Evolutionary conservation across 441 rosid genomes (phyloP).

Genomic region (Croton setiger): DNA sequence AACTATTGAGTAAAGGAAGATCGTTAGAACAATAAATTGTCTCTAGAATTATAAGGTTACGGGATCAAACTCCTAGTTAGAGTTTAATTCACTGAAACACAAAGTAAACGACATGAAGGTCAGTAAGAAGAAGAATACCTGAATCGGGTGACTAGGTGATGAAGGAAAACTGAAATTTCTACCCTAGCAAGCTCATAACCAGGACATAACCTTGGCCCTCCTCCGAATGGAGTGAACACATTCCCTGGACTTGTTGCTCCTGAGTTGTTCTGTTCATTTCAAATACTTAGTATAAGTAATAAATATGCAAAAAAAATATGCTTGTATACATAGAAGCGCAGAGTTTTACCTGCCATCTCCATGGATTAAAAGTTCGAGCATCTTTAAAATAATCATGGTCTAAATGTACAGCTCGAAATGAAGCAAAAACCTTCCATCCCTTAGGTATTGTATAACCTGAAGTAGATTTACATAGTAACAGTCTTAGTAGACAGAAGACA

Average conservation of each 20-base stretch:
- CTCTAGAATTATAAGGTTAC: not conserved
- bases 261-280: constrained; percentile 46
- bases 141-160: constrained; percentile 77
- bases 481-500: not conserved
- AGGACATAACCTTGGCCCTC: constrained; percentile 88
- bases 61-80: too few species aligned
- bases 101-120: not conserved
- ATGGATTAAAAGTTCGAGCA: constrained; percentile 88
- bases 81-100: too few species aligned
- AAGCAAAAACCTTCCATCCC: constrained; percentile 92
- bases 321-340: not conserved
- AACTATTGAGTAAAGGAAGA: constrained; percentile 37
- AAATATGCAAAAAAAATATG: not conserved
- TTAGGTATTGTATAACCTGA: constrained; percentile 81
- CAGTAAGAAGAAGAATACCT: constrained; percentile 38
- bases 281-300: not conserved
- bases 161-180: constrained; percentile 83
- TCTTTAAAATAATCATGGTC: constrained; percentile 75
- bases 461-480: not conserved
- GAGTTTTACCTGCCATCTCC: constrained; percentile 94
- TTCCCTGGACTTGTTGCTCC: constrained; percentile 44
- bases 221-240: constrained; percentile 87
- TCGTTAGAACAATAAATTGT: not conserved
- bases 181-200: constrained; percentile 95
- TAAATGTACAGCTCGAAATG: constrained; percentile 88